Conservation (phyloP, 805 yeast genomes). For the Saturnispora kantuleensis region DNA sequence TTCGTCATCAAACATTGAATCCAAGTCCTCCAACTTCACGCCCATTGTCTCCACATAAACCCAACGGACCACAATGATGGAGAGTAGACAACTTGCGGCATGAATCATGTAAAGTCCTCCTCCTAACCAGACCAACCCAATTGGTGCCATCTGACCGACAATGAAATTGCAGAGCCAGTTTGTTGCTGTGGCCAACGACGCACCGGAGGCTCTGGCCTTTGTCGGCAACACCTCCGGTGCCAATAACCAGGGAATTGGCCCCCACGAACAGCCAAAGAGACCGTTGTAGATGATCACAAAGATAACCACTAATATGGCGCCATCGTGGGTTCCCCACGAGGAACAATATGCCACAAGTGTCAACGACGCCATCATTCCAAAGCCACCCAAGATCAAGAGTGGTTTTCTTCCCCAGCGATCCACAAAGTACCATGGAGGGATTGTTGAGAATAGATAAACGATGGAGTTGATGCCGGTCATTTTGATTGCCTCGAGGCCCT, state of each 20-base stretch:
- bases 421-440: slow-evolving; percentile 87
- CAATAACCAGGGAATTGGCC: slow-evolving; percentile 86
- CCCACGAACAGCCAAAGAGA: slow-evolving; percentile 86
- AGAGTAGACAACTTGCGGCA: slow-evolving; percentile 63
- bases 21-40: slow-evolving; percentile 84
- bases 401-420: slow-evolving; percentile 90
- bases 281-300: slow-evolving; percentile 76
- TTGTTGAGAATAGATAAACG: slow-evolving; percentile 48
- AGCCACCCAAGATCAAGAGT: slow-evolving; percentile 69
- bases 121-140: slow-evolving; percentile 60
- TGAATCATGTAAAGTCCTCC: slow-evolving; percentile 82
- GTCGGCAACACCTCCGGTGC: slow-evolving; percentile 77
- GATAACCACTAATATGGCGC: slow-evolving; percentile 41
- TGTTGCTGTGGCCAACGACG: slow-evolving; percentile 81
- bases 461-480: slow-evolving; percentile 80
- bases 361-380: slow-evolving; percentile 68
- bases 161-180: slow-evolving; percentile 90
- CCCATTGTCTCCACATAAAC: slow-evolving; percentile 90
- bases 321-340: slow-evolving; percentile 9
- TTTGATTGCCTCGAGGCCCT: slow-evolving; percentile 74
- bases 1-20: slow-evolving; percentile 71
- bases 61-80: slow-evolving; percentile 61
- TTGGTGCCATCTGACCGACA: slow-evolving; percentile 88
- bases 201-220: slow-evolving; percentile 79
- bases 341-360: slow-evolving; percentile 53